A percentile compares a stretch with the other conserved stretches of the same genome.
Evolutionary conservation across 306 rosid species (phyloP).

Genomic region (Sicyos edulis): DNA sequence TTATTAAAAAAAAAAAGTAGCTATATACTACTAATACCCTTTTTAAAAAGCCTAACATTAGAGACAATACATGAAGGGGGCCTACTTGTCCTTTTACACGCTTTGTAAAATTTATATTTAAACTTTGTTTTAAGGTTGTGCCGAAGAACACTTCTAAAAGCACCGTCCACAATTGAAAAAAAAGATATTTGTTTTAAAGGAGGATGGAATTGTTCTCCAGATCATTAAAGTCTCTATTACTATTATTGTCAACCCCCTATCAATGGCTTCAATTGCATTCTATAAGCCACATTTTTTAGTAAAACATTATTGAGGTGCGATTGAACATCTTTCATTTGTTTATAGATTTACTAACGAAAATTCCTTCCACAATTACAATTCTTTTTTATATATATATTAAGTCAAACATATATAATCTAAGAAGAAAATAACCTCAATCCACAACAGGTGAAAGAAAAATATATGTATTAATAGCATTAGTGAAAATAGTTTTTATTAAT

Average conservation of each 20-base stretch:
- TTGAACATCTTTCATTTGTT: not conserved
- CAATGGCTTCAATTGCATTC: not conserved
- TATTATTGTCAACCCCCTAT: not conserved
- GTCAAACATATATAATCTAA: too few relatives aligned
- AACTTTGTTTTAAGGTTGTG: not conserved
- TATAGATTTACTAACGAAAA: not conserved
- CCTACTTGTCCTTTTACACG: conserved; percentile 14
- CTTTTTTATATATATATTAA: too few relatives aligned
- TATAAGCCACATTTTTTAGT: not conserved
- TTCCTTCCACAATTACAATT: too few relatives aligned
- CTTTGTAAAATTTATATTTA: not conserved
- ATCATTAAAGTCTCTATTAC: not conserved
- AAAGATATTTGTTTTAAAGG: not conserved
- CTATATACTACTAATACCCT: too few relatives aligned
- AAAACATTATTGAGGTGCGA: too few relatives aligned
- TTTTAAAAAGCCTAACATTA: not conserved
- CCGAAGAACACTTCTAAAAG: not conserved
- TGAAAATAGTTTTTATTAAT: too few relatives aligned
- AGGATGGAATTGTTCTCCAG: not conserved
- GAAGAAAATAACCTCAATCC: not conserved
- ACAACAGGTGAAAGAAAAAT: too few relatives aligned
- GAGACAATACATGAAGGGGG: not conserved
- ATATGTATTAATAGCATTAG: too few relatives aligned
- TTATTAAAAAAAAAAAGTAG: too few relatives aligned
- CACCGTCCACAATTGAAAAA: conserved; percentile 11